These are phyloP conservation scores for Bipolaris cookei DNA, from an alignment of 2,329 filamentous ascomycete species.

Conservation along the genomic window DNA sequence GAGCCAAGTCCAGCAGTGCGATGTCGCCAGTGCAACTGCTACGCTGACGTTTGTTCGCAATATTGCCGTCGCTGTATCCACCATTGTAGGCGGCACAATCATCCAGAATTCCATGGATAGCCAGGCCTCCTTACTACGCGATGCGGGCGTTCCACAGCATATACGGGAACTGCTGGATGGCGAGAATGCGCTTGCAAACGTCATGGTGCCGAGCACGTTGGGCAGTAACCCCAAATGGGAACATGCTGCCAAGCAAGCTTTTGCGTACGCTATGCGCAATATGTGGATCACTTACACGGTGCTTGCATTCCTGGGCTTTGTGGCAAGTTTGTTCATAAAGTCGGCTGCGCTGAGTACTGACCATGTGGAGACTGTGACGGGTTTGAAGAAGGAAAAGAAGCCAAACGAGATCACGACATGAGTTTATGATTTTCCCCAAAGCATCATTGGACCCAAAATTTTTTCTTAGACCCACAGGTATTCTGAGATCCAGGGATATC, in stretches of 20 bases:
- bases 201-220: conserved; percentile 61
- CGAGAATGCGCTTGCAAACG: conserved; percentile 65
- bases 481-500: no score
- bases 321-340: conserved; percentile 49
- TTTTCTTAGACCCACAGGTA: no score
- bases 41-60: conserved; percentile 58
- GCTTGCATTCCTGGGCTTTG: conserved; percentile 48
- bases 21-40: conserved; percentile 60
- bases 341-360: conserved; percentile 50
- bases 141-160: conserved; percentile 57
- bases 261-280: conserved; percentile 52
- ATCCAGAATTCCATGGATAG: conserved; percentile 67
- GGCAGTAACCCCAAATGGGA: conserved; percentile 52
- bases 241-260: conserved; percentile 50
- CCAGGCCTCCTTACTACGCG: conserved; percentile 55
- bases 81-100: conserved; percentile 59
- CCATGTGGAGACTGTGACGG: conserved; percentile 57
- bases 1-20: conserved; percentile 57
- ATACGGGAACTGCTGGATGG: conserved; percentile 61
- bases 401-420: background rate
- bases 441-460: no score
- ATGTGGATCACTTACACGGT: conserved; percentile 59
- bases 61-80: conserved; percentile 55
- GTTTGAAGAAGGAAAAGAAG: conserved; percentile 45
- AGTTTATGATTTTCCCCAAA: background rate